phyloP scores from a whole-genome alignment of 495 filamentous ascomycete genomes.

The Neurospora tetrasperma region DNA sequence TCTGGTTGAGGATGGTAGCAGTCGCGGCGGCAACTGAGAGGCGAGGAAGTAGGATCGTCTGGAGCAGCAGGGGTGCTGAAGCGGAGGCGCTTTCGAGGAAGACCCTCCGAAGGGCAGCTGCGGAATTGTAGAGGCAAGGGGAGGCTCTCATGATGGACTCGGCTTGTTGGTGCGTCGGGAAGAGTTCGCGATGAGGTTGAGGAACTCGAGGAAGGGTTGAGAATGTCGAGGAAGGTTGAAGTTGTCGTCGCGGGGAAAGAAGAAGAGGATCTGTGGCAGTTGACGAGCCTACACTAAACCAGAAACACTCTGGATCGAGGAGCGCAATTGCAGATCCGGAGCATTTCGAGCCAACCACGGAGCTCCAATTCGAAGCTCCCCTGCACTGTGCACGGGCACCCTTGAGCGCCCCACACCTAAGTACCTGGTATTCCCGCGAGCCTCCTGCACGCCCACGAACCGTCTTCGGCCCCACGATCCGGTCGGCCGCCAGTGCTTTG shows the following conservation, averaged over 20 bases:
- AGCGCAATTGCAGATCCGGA: neutral
- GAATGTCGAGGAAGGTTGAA: neutral
- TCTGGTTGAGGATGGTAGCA: neutral
- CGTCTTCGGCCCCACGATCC: neutral
- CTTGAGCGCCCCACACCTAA: neutral
- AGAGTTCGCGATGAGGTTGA: neutral
- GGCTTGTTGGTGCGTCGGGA: neutral
- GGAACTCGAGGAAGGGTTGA: neutral
- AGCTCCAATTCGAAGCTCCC: neutral
- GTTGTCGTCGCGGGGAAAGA: neutral
- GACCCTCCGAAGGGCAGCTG: constrained; percentile 27
- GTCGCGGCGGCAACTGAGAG: neutral
- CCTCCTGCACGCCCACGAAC: neutral
- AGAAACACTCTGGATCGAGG: neutral
- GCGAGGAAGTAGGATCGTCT: constrained; percentile 8
- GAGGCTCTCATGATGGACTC: constrained; percentile 21
- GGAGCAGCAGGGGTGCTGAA: constrained; percentile 6
- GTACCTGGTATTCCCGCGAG: neutral
- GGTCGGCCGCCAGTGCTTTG: neutral
- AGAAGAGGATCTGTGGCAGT: neutral
- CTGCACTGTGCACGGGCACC: neutral
- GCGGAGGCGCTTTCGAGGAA: constrained; percentile 22
- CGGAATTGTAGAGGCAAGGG: constrained; percentile 30
- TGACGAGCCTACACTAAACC: neutral
- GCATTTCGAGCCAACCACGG: neutral